phyloP scores from a whole-genome alignment of 805 yeast species.

The Millerago galiae region DNA sequence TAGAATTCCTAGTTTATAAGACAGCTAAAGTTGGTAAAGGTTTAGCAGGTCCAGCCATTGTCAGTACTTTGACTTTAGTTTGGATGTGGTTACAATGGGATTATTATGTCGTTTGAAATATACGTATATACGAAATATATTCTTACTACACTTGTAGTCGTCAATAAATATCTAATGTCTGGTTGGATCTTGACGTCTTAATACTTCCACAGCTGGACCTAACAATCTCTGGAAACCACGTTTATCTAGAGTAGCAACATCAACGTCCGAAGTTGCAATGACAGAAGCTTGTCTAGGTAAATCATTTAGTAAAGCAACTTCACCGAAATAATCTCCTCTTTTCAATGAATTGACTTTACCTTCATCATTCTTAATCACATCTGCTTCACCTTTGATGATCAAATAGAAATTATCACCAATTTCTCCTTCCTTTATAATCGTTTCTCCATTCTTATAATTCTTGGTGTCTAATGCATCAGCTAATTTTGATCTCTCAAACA shows the following conservation, averaged over 20 bases:
- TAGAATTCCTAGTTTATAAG: conserved; percentile 75
- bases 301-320: conserved; percentile 86
- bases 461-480: conserved; percentile 92
- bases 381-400: conserved; percentile 77
- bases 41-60: conserved; percentile 81
- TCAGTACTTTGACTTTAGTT: conserved; percentile 59
- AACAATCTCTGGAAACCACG: conserved; percentile 88
- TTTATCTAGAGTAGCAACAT: conserved; percentile 89
- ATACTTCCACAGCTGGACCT: conserved; percentile 89
- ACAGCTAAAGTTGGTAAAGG: conserved; percentile 87
- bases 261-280: conserved; percentile 63
- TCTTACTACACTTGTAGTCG: no score
- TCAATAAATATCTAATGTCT: conserved; percentile 12
- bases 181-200: conserved; percentile 83
- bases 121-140: no score
- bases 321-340: conserved; percentile 94
- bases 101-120: conserved; percentile 38
- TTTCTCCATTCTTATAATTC: conserved; percentile 60
- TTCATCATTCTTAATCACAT: conserved; percentile 52
- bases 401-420: conserved; percentile 69
- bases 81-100: conserved; percentile 80
- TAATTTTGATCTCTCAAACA: conserved; percentile 80
- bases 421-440: conserved; percentile 83
- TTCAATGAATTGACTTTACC: conserved; percentile 56
- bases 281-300: conserved; percentile 94